These are phyloP conservation scores for Fusarium nelsonii DNA, from an alignment of 2,329 filamentous ascomycete genomes.

Conservation along the genomic window DNA sequence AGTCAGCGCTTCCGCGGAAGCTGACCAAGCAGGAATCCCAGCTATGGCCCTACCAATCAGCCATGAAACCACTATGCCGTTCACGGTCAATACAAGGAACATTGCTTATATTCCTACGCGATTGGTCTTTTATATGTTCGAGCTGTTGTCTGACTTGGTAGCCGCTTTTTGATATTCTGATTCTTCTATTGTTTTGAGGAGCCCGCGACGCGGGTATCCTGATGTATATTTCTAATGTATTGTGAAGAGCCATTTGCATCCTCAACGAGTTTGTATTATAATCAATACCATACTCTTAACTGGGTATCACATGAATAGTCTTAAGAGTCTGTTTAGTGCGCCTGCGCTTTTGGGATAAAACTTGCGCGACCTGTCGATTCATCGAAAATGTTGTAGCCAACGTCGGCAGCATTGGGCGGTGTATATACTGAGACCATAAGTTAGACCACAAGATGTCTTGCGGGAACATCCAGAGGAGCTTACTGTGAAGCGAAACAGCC, in stretches of 20 bases:
- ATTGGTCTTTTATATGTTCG: no score
- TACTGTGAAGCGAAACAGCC: constrained; percentile 17
- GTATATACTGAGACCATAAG: background rate
- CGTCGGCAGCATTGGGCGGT: constrained; percentile 17
- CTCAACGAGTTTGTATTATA: no score
- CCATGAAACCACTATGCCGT: background rate
- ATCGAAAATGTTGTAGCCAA: constrained; percentile 22
- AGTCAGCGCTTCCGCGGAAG: constrained; percentile 18
- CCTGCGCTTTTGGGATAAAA: constrained; percentile 11
- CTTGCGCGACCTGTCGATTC: constrained; percentile 17
- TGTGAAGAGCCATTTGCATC: no score
- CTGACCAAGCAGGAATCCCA: constrained; percentile 9
- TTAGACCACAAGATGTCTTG: fast-evolving
- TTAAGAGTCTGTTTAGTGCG: fast-evolving
- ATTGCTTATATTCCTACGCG: no score
- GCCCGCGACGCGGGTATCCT: no score
- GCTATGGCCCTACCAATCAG: background rate
- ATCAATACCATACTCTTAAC: no score
- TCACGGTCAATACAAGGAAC: no score
- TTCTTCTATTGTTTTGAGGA: no score
- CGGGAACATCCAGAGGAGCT: fast-evolving
- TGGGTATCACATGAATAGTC: background rate
- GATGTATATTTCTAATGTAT: background rate
- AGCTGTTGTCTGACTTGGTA: no score
- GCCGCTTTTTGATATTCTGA: no score